Base-by-base conservation (phyloP, 2,329 filamentous ascomycete genomes). In the Capronia americana region DNA sequence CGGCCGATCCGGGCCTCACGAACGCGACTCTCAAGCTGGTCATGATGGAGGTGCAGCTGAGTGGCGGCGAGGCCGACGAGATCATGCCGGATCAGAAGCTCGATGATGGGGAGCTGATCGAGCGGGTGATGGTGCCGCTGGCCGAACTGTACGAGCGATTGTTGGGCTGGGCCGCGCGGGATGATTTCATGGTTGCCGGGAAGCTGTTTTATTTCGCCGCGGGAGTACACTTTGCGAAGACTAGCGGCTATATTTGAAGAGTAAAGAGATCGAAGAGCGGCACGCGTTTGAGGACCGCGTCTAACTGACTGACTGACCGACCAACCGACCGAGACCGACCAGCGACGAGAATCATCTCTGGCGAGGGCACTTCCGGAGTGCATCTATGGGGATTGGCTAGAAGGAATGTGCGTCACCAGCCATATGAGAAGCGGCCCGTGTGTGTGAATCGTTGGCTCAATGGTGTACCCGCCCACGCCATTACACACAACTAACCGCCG, bases 1-100 rank as follows among this genome's bases (percentile, higher is more conserved):
- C 87, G 63, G 87, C 87, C 71, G 89, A 88, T 75, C 86, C 86
- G 1, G 86, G 86, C 26, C 78, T 88, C 80, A 86, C 81, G 65
- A 85, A 82, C 63, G 85, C 86, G 58, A 88, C 87, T 71, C 86
- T 88, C 85, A 82, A 86, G 78, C 77, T 88, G 67, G 86, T 84
- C 63, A 86, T 85, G 75, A 85, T 88, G 14, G 84, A 87, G 75
- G 85, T 87, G 14, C 74, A 84, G 58, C 74, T 88, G 61, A 76
- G 78, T 12, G 83, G 83, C 11, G 53, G 78, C 11, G 83, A 83
- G 14, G 57, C 65, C 68, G 82, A 79, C 2, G 81, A 84, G 30
- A 70, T 72, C 70, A 77, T 81, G 77, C 86, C 86, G 0, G 82
- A 86, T 77, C 86, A 88, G 76, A 79, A 82, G 57, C 77, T 88